Percentiles rank a stretch among this genome's conserved stretches.
These are phyloP conservation scores for Ailanthus altissimus DNA, from an alignment of 345 rosid genomes.

Conservation along the genomic window DNA sequence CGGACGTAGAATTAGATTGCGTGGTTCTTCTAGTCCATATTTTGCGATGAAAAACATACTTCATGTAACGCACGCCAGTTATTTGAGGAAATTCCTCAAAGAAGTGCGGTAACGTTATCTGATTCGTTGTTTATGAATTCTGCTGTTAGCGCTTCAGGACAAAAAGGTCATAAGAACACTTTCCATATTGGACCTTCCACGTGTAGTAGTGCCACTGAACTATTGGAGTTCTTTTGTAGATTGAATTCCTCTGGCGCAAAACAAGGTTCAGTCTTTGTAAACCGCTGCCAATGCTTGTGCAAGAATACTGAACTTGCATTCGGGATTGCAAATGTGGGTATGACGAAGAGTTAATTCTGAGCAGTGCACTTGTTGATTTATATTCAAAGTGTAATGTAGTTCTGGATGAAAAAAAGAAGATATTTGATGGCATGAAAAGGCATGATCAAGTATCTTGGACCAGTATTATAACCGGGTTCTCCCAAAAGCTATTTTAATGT, in stretches of 20 bases:
- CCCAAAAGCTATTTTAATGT: slow-evolving; percentile 26
- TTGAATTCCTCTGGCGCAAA: too few relatives aligned
- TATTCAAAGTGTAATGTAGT: slow-evolving; percentile 31
- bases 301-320: background rate
- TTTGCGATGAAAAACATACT: background rate
- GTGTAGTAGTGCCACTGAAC: background rate
- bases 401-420: slow-evolving; percentile 8
- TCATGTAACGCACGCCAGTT: background rate
- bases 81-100: slow-evolving; percentile 16
- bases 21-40: background rate
- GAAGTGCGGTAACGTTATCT: background rate
- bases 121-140: background rate
- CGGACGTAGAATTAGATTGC: background rate
- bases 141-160: too few relatives aligned
- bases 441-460: slow-evolving; percentile 37
- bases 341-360: slow-evolving; percentile 28
- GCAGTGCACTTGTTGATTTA: slow-evolving; percentile 29
- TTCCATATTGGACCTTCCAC: background rate
- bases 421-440: slow-evolving; percentile 25
- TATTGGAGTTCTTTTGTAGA: slow-evolving; percentile 17
- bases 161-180: background rate
- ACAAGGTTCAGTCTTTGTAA: slow-evolving; percentile 19
- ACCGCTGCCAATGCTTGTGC: slow-evolving; percentile 17
- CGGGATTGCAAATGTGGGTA: slow-evolving; percentile 25
- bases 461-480: slow-evolving; percentile 29